Evolutionary conservation across 306 rosid genomes (phyloP), one percentile per base, ranked within the genome.

Genomic region (Leucaena leucocephala): DNA sequence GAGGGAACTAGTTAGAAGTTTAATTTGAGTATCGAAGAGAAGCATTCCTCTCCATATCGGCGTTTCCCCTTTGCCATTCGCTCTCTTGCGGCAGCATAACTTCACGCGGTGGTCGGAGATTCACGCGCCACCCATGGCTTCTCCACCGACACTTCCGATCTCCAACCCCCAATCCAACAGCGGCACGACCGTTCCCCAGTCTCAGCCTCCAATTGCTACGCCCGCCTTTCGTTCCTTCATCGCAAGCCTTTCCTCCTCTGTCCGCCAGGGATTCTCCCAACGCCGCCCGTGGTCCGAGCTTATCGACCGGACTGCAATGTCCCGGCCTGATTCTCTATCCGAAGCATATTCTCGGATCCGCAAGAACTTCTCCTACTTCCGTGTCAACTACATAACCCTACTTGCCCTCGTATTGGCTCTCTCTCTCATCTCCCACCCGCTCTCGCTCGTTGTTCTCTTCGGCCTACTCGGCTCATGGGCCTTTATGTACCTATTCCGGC

Each of bases 291-390:
- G 98, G 98, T 68, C 79, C 55, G 98, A 94, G 79, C 90, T 94
- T 68, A 14, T 92, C 57, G 98, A 94, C 66, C 91, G 95, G 68
- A 62, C 55, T 79, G 81, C 97, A 17, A 65, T 94, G 68, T 76
- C 92, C 15, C 86, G 94, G 6, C 98, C 98, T 0, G 92, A 88
- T 3, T 82, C 87, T 50, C 87, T 94, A 1, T n/a, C 98, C 44
- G 98, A 94, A 34, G 98, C 98, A 3, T 92, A 92, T 81, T 88
- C 95, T 39, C 91, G 98, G 87, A 90, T 92, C 91, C 98, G 98
- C 55, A 94, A 89, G 85, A 94, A 94, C 74, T 66, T 89, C 80
- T 16, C 89, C 44, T 94, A 94, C 80, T 94, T 94, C 74, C 98
- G 98, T 42, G 97, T 94, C 12, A 94, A 94, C 77, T 94, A 94